Evolutionary conservation across 1,284 basidiomycete species (phyloP).

Genomic region (Stereum hirsutum): DNA sequence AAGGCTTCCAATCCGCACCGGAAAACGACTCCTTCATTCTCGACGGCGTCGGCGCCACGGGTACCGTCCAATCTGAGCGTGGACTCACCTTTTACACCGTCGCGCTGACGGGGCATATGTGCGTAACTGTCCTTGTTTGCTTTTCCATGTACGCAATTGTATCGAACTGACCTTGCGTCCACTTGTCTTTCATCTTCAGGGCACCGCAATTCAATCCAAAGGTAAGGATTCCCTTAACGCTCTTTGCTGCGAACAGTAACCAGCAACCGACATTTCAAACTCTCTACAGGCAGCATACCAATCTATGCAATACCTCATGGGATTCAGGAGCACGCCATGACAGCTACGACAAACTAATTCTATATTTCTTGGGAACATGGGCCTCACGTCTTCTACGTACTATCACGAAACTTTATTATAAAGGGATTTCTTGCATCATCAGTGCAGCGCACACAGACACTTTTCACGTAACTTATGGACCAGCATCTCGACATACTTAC

Average conservation of each 20-base stretch:
- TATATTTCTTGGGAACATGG: neutral
- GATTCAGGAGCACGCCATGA: slow-evolving; percentile 34
- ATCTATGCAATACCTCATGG: slow-evolving; percentile 61
- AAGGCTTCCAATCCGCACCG: slow-evolving; percentile 69
- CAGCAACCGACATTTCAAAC: neutral
- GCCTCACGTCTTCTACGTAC: no score
- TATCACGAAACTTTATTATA: no score
- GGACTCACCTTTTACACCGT: slow-evolving; percentile 62
- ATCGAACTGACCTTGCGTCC: no score
- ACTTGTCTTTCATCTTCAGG: slow-evolving; percentile 22
- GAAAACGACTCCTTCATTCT: slow-evolving; percentile 57
- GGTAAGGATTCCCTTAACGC: slow-evolving; percentile 27
- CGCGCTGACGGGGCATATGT: slow-evolving; percentile 64
- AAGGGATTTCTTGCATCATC: no score
- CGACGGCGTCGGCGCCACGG: slow-evolving; percentile 57
- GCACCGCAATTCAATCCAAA: slow-evolving; percentile 59
- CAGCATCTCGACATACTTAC: no score
- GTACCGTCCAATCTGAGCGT: slow-evolving; percentile 56
- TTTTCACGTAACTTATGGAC: no score
- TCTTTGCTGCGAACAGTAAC: neutral
- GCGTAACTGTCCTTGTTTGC: slow-evolving; percentile 14
- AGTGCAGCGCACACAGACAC: no score
- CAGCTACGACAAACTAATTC: neutral
- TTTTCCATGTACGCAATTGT: neutral
- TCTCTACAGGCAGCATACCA: slow-evolving; percentile 49